A percentile compares a stretch with the other conserved stretches of the same genome.
Conservation (phyloP, 2,329 filamentous ascomycete genomes). For the Tolypocladium inflatum region DNA sequence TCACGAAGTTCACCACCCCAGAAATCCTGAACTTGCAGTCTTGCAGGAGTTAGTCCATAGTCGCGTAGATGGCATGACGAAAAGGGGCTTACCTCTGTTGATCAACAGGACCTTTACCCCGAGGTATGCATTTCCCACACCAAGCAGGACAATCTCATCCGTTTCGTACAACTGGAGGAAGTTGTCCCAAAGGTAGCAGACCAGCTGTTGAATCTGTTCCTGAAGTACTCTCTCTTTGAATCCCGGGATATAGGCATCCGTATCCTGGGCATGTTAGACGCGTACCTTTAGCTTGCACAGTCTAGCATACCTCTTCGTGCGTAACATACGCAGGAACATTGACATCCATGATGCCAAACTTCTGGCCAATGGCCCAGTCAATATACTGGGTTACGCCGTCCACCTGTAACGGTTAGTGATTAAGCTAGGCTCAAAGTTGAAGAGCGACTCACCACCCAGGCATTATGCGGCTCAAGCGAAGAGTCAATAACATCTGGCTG, state of each 20-base stretch:
- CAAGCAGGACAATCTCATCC: conserved; percentile 74
- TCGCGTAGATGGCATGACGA: not conserved
- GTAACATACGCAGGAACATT: conserved; percentile 78
- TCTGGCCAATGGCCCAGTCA: conserved; percentile 68
- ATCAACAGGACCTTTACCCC: conserved; percentile 75
- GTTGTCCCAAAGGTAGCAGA: conserved; percentile 92
- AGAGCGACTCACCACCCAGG: conserved; percentile 63
- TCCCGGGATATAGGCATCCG: conserved; percentile 35
- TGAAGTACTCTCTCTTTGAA: conserved; percentile 40
- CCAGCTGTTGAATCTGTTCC: conserved; percentile 59
- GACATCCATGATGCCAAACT: conserved; percentile 80
- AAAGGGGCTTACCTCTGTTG: conserved; percentile 52
- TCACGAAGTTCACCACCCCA: conserved; percentile 73
- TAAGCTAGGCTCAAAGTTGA: not conserved
- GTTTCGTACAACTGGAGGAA: conserved; percentile 72
- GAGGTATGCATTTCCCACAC: conserved; percentile 80
- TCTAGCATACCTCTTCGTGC: conserved; percentile 41
- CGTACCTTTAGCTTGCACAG: not conserved
- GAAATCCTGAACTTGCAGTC: conserved; percentile 59
- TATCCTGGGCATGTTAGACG: conserved; percentile 25
- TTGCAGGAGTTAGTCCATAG: conserved; percentile 14
- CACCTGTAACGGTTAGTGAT: conserved; percentile 43
- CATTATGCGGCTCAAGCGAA: conserved; percentile 70
- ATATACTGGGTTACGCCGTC: conserved; percentile 76
- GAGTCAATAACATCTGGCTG: conserved; percentile 62